A percentile compares a stretch with the other conserved stretches of the same genome.
These are phyloP conservation scores for Blepharisma undulans DNA, from an alignment of 169 alveolate species.

Conservation along the genomic window DNA sequence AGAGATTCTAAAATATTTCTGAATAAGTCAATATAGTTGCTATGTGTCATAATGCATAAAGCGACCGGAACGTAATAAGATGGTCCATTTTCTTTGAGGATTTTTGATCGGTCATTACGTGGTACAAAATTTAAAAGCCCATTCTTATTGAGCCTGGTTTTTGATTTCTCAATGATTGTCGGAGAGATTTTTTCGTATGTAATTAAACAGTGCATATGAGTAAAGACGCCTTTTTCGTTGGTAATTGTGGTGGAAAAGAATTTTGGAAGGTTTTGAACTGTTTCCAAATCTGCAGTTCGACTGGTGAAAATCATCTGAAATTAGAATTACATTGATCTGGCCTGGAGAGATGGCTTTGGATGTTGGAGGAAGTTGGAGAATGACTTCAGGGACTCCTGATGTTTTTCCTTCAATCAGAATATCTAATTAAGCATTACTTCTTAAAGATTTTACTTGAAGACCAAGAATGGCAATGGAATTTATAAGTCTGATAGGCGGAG, in stretches of 20 bases:
- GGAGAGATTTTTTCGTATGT: constrained; percentile 26
- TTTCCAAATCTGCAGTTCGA: neutral
- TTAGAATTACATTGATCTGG: neutral
- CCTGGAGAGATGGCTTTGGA: neutral
- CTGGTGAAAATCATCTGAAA: constrained; percentile 16
- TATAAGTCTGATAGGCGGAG: neutral
- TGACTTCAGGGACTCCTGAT: constrained; percentile 13
- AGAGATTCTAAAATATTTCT: constrained; percentile 1
- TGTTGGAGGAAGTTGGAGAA: constrained; percentile 14
- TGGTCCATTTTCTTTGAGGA: neutral
- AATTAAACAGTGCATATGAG: constrained; percentile 24
- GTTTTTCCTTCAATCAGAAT: neutral
- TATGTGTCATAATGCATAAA: constrained; percentile 2
- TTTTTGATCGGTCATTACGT: neutral
- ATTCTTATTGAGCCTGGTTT: neutral
- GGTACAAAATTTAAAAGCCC: neutral
- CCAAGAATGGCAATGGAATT: constrained; percentile 4
- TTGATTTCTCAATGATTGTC: neutral
- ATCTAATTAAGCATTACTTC: neutral
- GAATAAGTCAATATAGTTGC: constrained; percentile 6
- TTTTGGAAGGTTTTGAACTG: neutral
- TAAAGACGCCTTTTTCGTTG: neutral
- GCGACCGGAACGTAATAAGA: constrained; percentile 21
- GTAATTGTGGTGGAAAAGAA: constrained; percentile 23
- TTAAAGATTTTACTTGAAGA: neutral